Evolutionary conservation across 305 asterid species (phyloP), one percentile per base, ranked within the genome.

Genomic region (Rubia balearica): DNA sequence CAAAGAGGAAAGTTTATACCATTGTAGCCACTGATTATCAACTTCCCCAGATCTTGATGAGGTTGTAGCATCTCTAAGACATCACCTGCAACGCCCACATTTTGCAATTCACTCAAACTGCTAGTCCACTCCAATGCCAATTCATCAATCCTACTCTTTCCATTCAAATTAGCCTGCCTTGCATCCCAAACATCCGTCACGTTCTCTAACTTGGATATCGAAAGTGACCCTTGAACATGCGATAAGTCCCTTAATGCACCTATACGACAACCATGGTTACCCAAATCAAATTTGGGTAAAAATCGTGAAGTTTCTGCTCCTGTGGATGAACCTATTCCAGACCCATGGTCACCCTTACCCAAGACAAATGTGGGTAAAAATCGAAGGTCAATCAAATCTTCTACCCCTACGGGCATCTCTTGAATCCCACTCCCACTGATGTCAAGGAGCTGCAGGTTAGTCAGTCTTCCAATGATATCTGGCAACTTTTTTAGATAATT

Each of bases 31-130:
- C 63, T 74, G 61, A 85, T 68, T n/a, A 55, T 71, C 41, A 81
- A 17, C 49, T 72, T 76, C 71, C 75, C 79, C 65, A 80, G 55
- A 72, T 74, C 82, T 61, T 65, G 51, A 71, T 81, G 81, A 27
- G 88, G 90, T 70, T 75, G 81, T 56, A 78, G 68, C 86, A 80
- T 75, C 73, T 81, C 88, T 43, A 85, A 85, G 17, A 83, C 82
- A 61, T 76, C 68, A 21, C 68, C 53, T 46, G 67, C 88, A 60
- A 72, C 71, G 12, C 69, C 57, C 36, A 72, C 84, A 74, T 77
- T 78, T 14, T 72, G 75, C 6, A 71, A 60, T 33, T 83, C 80
- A 64, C 81, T 76, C 36, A 73, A 72, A 60, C 68, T 64, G 38
- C 70, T 53, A 63, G 84, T 80, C 88, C 86, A 80, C 73, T 83